Conservation (phyloP, 23 red algal genomes). For the Gracilariopsis chorda region DNA sequence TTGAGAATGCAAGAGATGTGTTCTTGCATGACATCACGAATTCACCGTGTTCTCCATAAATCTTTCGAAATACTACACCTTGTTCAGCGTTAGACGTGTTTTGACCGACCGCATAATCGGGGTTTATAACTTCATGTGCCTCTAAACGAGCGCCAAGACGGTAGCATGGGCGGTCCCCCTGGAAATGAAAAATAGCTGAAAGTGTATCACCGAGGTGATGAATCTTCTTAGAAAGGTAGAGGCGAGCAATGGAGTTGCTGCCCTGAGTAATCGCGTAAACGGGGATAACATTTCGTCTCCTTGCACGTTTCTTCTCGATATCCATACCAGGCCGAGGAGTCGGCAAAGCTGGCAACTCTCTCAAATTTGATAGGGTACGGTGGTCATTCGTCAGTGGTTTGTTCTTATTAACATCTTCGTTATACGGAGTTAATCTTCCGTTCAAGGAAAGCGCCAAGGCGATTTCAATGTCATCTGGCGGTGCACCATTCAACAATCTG, state of each 20-base stretch:
- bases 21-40: constrained; percentile 63
- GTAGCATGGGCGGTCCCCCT: constrained; percentile 48
- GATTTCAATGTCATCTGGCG: constrained; percentile 74
- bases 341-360: constrained; percentile 6
- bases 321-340: constrained; percentile 22
- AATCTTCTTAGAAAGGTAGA: constrained; percentile 62
- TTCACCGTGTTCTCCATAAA: constrained; percentile 77
- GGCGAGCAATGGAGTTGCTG: constrained; percentile 40
- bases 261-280: constrained; percentile 62
- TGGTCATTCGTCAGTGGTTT: constrained; percentile 10
- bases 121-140: constrained; percentile 47
- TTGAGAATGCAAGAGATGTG: constrained; percentile 68
- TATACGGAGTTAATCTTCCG: constrained; percentile 78
- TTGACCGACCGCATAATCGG: constrained; percentile 29
- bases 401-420: constrained; percentile 55
- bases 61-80: constrained; percentile 71
- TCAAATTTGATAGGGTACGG: not conserved
- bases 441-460: constrained; percentile 80
- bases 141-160: constrained; percentile 61
- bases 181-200: constrained; percentile 69
- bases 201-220: constrained; percentile 73
- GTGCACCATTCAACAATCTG: constrained; percentile 13
- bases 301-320: not conserved
- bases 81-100: not conserved
- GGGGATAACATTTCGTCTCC: constrained; percentile 28